Evolutionary conservation across 768 basidiomycete species (phyloP), one percentile per base, ranked within the genome.

Genomic region (Dioszegia hungarica): DNA sequence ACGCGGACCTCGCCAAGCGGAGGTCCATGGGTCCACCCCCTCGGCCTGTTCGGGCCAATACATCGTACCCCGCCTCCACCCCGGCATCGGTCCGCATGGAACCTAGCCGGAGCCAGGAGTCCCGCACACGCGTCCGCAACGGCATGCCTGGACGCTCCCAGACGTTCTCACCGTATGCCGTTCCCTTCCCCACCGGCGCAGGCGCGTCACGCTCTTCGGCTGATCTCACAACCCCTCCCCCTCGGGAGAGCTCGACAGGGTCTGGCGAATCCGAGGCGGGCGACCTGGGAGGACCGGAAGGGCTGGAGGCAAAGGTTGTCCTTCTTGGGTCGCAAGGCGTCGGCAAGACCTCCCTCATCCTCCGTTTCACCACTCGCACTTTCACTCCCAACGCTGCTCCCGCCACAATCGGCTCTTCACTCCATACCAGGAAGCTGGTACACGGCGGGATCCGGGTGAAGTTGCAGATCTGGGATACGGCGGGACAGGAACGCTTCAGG

Each of bases 401-500:
- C 0, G 56, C 68, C 14, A 75, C 71, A 2, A 66, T 75, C 36
- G 69, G 67, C 2, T 66, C 71, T 1, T 66, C 65, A 4, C 56
- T 75, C 3, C 64, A 66, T 43, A 71, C 73, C 0, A 47, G 73
- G 22, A 75, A 75, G 47, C 59, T 69, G n/a, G 61, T 68, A 6
- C 69, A 73, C 29, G 52, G 56, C n/a, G 73, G 73, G 20, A 58
- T 63, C 4, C 43, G 64, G 29, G 61, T 75, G 0, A 66, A 69
- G 29, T 54, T 73, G 12, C 72, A 73, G 47, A 72, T 75, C 10
- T 75, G 74, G 74, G 74, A 75, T 46, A 73, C 74, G 11, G 74
- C 74, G 8, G 74, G 74, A n/a, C 72, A 73, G 52, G 74, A 75
- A 43, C 44, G 71, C 11, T 75, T 72, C 54, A 41, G 70, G n/a